Percentiles rank a stretch among this genome's conserved stretches.
These are phyloP conservation scores for Paramecium octaurelia DNA, from an alignment of 73 alveolate genomes.

Conservation along the genomic window DNA sequence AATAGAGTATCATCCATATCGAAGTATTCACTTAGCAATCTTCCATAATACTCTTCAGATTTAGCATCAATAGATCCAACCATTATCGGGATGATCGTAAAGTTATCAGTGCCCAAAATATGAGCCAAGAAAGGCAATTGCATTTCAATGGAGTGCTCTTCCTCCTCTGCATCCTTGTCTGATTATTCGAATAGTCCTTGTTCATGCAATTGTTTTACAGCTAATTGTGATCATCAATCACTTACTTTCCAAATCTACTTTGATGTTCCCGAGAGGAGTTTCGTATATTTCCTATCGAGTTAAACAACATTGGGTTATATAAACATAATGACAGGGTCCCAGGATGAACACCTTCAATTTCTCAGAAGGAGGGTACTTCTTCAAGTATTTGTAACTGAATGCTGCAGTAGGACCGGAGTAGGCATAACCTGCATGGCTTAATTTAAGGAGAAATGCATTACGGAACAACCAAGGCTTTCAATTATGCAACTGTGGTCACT, in stretches of 20 bases:
- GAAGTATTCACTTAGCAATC: constrained; percentile 44
- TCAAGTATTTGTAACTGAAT: constrained; percentile 46
- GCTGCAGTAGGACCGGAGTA: constrained; percentile 64
- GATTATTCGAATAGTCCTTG: constrained; percentile 49
- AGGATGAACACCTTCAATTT: constrained; percentile 37
- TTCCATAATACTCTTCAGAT: constrained; percentile 61
- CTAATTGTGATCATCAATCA: not conserved
- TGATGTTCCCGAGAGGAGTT: constrained; percentile 60
- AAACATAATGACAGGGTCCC: constrained; percentile 61
- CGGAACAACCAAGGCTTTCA: constrained; percentile 57
- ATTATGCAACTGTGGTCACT: constrained; percentile 18
- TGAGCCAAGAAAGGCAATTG: constrained; percentile 47
- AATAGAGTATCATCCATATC: constrained; percentile 49
- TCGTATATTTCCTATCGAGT: constrained; percentile 53
- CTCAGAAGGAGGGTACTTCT: constrained; percentile 52
- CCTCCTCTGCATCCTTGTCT: constrained; percentile 66
- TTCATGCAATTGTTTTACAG: constrained; percentile 33
- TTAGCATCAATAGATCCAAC: constrained; percentile 60
- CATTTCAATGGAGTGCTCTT: constrained; percentile 63
- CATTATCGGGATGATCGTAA: constrained; percentile 54
- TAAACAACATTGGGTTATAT: constrained; percentile 51
- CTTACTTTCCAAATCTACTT: constrained; percentile 49
- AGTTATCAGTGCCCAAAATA: constrained; percentile 51
- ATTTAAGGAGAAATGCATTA: not conserved
- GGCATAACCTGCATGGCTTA: constrained; percentile 63